Evolutionary conservation across 257 asterid species (phyloP), one percentile per base, ranked within the genome.

Genomic region (Petunia secreta): DNA sequence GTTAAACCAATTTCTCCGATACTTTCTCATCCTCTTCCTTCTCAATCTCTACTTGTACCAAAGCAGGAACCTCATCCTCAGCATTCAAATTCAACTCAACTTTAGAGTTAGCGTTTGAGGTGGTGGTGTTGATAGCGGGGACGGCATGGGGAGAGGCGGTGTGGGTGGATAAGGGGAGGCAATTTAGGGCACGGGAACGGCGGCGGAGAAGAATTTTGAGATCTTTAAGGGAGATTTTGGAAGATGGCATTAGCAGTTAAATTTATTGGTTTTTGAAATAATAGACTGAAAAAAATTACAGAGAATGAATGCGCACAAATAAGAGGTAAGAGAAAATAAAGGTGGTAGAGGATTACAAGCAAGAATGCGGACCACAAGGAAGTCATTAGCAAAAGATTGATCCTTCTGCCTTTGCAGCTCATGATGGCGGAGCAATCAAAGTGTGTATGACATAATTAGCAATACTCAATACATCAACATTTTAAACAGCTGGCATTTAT

Each of bases 101-200:
- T 60, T 13, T 53, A 63, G 84, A 84, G 58, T 59, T 90, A 85
- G 87, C 86, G 88, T 82, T 87, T 36, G 93, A 84, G 77, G 79
- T 58, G 16, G 87, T 37, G 52, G 88, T 83, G 69, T 40, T 67
- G 48, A 76, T 65, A 39, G 84, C 11, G 15, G 43, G 0, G 50
- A 59, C 55, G 80, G 83, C 67, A 43, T 8, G 25, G 8, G 80
- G 54, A 43, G n/a, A 16, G 0, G 63, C 40, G 40, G 44, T 36
- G 40, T 58, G 2, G 15, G 75, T 14, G 69, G 25, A 25, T 25
- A 0, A 25, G 25, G 25, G 25, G 25, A 25, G 25, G 25, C 25
- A 25, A 25, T 25, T 25, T 25, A 25, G 25, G 25, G 25, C 25
- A 25, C 25, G 25, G 25, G 25, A 25, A 25, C 25, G 0, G 25